Base-by-base conservation (phyloP, 2,329 filamentous ascomycete genomes). In the Drechslera avenae region DNA sequence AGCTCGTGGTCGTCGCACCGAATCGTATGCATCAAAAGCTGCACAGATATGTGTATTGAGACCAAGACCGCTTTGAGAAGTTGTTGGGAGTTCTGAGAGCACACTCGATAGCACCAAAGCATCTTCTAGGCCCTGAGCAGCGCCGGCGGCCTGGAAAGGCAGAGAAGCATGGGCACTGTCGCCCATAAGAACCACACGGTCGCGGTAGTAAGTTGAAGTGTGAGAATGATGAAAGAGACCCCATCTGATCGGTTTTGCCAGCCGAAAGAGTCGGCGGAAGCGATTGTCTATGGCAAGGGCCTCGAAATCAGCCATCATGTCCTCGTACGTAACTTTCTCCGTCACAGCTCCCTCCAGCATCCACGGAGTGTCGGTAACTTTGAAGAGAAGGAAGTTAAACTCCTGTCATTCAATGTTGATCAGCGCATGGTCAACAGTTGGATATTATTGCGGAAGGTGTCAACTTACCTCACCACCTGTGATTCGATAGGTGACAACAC, bases 101-200 rank as follows among this genome's bases (percentile, higher is more conserved):
- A 69, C 50, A 10, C 50, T 54, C 1, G 63, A 62, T 1, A 69
- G 55, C 9, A 69, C 46, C 10, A 69, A 50, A 2, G 64, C 57
- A 52, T 70, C 67, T 58, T 70, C 67, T 14, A 70, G 50, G 31
- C 62, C 57, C 46, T 64, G 60, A 17, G 62, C 66, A n/a, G 66
- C 67, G 6, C 67, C 67, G 1, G 63, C 63, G 12, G 55, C 66
- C 56, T 67, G 65, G 31, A 65, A 60, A 0, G 67, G 67, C 2
- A 54, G 48, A 19, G 52, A 47, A 7, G 67, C 66, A 40, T 69
- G 67, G 2, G 65, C 67, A 9, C 57, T 57, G 34, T 70, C 67
- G 46, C 67, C 66, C 32, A 69, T 50, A 23, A 70, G 54, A 8
- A 48, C 60, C 9, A 66, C 53, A 5, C 57, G 57, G 5, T 52